A percentile compares a stretch with the other conserved stretches of the same genome.
Evolutionary conservation across 2,329 filamentous ascomycete genomes (phyloP).

Genomic region (Acrocalymma vagum): DNA sequence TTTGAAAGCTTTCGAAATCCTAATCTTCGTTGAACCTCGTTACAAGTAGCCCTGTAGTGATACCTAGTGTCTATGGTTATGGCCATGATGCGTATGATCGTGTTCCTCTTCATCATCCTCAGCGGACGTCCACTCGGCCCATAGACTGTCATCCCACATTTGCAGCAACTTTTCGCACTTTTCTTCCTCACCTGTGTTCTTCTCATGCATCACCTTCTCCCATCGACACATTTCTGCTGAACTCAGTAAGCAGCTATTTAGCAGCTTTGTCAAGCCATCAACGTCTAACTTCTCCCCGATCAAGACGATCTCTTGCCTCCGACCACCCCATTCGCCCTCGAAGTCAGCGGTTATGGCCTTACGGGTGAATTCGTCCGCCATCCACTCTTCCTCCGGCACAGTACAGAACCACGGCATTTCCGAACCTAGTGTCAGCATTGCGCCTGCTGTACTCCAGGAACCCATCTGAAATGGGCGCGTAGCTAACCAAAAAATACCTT

Average conservation of each 20-base stretch:
- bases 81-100: slow-evolving; percentile 23
- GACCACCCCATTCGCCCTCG: slow-evolving; percentile 68
- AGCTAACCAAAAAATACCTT: slow-evolving; percentile 69
- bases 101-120: slow-evolving; percentile 39
- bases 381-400: slow-evolving; percentile 61
- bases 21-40: no score
- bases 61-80: slow-evolving; percentile 7
- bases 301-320: slow-evolving; percentile 76
- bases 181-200: slow-evolving; percentile 37
- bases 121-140: slow-evolving; percentile 57
- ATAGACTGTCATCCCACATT: slow-evolving; percentile 68
- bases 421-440: slow-evolving; percentile 68
- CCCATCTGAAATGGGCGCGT: slow-evolving; percentile 65
- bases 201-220: slow-evolving; percentile 48
- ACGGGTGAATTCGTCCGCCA: slow-evolving; percentile 57
- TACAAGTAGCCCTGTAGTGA: no score
- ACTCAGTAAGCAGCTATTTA: slow-evolving; percentile 70
- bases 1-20: no score
- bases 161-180: slow-evolving; percentile 58
- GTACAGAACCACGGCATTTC: slow-evolving; percentile 69
- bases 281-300: slow-evolving; percentile 72
- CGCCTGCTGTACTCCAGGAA: slow-evolving; percentile 71
- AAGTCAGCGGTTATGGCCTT: slow-evolving; percentile 61
- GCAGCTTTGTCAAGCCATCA: slow-evolving; percentile 57
- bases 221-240: slow-evolving; percentile 62